Conservation (phyloP, 192 early-diverging fungal genomes). For the Backusella sp. region DNA sequence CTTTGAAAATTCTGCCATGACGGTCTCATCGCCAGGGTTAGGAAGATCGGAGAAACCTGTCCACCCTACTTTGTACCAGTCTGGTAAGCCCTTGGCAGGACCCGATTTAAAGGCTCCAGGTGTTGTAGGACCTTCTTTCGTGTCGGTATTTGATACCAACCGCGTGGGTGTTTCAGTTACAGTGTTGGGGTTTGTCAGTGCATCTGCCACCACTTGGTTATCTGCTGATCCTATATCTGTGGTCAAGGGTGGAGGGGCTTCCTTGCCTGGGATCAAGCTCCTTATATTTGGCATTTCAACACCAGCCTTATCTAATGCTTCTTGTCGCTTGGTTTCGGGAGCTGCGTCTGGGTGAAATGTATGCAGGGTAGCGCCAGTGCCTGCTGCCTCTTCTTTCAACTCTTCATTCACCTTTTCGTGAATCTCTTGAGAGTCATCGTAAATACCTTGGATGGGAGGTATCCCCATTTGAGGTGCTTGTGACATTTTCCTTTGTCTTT, state of each 20-base stretch:
- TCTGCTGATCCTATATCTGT: background rate
- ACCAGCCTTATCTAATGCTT: background rate
- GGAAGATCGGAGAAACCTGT: constrained; percentile 31
- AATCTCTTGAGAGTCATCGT: constrained; percentile 5
- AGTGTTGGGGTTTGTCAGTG: background rate
- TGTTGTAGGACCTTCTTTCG: background rate
- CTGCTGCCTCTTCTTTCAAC: background rate
- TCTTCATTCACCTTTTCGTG: background rate
- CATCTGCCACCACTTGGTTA: background rate
- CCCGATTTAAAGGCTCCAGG: background rate
- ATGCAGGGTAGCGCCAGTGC: background rate
- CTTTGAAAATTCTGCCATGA: background rate
- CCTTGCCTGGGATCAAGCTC: background rate
- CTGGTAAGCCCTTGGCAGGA: background rate
- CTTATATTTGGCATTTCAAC: background rate
- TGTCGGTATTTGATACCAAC: background rate
- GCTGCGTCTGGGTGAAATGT: constrained; percentile 8
- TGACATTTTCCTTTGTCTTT: background rate
- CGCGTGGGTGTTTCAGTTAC: background rate
- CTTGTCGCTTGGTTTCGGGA: background rate
- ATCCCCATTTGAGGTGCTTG: background rate
- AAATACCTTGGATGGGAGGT: background rate
- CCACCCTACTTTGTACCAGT: constrained; percentile 28
- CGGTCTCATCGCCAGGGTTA: constrained; percentile 29
- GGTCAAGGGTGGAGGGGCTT: background rate